Conservation (phyloP, 257 asterid species). For the Solanum lignicaule region DNA sequence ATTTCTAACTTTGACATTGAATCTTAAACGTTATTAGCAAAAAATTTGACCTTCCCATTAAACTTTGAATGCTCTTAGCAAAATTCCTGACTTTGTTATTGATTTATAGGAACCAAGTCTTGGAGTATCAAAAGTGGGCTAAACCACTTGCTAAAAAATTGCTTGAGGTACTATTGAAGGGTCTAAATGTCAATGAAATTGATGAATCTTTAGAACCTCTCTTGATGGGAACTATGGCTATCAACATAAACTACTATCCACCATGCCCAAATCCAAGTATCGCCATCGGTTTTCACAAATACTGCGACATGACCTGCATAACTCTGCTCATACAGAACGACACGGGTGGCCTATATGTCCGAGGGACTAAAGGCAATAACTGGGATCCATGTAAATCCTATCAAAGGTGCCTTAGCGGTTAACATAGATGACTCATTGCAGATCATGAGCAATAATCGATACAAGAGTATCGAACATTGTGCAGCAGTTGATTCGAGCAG, state of each 20-base stretch:
- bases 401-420: conserved; percentile 31
- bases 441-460: conserved; percentile 39
- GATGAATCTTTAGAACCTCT: no score
- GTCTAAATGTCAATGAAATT: background rate
- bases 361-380: conserved; percentile 5
- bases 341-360: conserved; percentile 42
- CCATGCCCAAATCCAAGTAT: background rate
- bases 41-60: no score
- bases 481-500: no score
- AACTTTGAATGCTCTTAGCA: rapidly evolving
- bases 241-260: no score
- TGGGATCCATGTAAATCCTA: conserved; percentile 47
- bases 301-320: conserved; percentile 34
- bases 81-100: background rate
- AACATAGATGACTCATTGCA: conserved; percentile 38
- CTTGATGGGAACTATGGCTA: no score
- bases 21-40: no score
- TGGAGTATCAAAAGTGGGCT: conserved; percentile 29
- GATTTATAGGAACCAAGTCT: conserved; percentile 22
- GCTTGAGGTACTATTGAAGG: conserved; percentile 21
- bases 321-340: conserved; percentile 49
- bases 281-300: conserved; percentile 30
- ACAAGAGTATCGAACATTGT: conserved; percentile 9
- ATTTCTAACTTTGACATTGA: no score
- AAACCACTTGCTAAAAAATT: conserved; percentile 29